Conservation (phyloP, 805 yeast genomes). For the Candida tammaniensis region DNA sequence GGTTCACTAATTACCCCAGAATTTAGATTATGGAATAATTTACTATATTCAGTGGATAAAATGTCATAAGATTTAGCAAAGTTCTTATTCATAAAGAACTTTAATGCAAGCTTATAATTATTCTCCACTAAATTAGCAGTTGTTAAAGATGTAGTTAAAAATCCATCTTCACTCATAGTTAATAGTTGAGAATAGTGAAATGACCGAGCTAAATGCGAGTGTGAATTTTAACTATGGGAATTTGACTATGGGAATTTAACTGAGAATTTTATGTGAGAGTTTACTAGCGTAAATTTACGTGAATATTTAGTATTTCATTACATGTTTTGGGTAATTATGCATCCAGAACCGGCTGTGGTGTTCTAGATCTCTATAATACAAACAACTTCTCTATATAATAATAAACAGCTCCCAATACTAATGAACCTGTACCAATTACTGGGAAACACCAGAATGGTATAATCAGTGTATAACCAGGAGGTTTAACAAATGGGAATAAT, state of each 20-base stretch:
- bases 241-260: too few relatives aligned
- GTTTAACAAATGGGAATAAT: constrained; percentile 54
- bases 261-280: too few relatives aligned
- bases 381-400: constrained; percentile 8
- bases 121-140: constrained; percentile 9
- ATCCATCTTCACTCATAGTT: constrained; percentile 4
- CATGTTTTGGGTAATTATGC: too few relatives aligned
- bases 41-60: constrained; percentile 20
- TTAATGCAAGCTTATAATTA: constrained; percentile 32
- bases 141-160: constrained; percentile 9
- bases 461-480: constrained; percentile 24
- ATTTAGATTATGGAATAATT: constrained; percentile 18
- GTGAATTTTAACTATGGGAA: too few relatives aligned
- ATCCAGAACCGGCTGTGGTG: too few relatives aligned
- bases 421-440: constrained; percentile 47
- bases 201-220: constrained; percentile 2
- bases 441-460: constrained; percentile 62
- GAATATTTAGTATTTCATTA: too few relatives aligned
- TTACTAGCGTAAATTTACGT: too few relatives aligned
- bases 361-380: too few relatives aligned
- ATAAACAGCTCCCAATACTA: constrained; percentile 39
- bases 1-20: constrained; percentile 24
- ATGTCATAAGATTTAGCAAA: constrained; percentile 30
- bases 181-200: neutral
- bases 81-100: constrained; percentile 38